Percentiles rank a stretch among this genome's conserved stretches.
These are phyloP conservation scores for Wickerhamomyces subpelliculosus DNA, from an alignment of 805 yeast species.

Conservation along the genomic window DNA sequence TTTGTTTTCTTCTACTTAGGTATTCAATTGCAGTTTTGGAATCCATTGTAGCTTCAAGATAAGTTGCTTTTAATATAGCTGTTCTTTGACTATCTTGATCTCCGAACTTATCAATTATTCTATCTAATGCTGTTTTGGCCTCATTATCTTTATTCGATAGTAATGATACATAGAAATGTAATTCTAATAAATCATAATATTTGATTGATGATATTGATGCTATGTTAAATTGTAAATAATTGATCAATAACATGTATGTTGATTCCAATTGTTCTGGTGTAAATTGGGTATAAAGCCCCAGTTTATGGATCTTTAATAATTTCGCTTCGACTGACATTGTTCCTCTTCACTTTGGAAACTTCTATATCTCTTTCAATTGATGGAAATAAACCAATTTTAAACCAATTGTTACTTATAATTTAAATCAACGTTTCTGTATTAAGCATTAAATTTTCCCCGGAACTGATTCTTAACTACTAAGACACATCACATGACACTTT, in stretches of 20 bases:
- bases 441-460: too few species aligned
- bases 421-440: too few species aligned
- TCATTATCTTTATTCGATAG: conserved; percentile 58
- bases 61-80: conserved; percentile 45
- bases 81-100: conserved; percentile 50
- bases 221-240: conserved; percentile 18
- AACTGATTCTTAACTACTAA: too few species aligned
- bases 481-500: too few species aligned
- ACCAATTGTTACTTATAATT: too few species aligned
- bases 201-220: conserved; percentile 27
- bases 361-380: background rate
- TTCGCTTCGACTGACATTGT: conserved; percentile 32
- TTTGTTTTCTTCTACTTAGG: conserved; percentile 22
- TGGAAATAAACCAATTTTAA: too few species aligned
- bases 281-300: conserved; percentile 44
- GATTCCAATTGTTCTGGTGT: conserved; percentile 35
- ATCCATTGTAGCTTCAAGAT: conserved; percentile 47
- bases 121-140: conserved; percentile 61
- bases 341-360: background rate
- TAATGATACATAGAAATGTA: conserved; percentile 62
- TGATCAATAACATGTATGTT: conserved; percentile 32
- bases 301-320: conserved; percentile 41
- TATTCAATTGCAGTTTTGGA: conserved; percentile 29
- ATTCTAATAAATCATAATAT: conserved; percentile 56
- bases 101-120: conserved; percentile 61